Conservation (phyloP, 768 basidiomycete species). For the Russula griseocarnosa region DNA sequence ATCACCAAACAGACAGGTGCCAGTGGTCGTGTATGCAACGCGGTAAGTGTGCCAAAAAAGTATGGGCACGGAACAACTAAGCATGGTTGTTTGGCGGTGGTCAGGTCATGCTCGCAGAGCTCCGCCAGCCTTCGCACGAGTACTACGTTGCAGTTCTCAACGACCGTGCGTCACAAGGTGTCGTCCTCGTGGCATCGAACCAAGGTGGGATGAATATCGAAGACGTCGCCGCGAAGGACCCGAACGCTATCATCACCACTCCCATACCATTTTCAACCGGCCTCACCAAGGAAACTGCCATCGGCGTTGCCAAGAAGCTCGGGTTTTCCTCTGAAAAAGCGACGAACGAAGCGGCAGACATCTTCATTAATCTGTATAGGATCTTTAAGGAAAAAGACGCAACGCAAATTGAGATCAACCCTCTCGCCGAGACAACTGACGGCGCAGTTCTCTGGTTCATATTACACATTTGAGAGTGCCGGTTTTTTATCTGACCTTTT, state of each 20-base stretch:
- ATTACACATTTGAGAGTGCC: neutral
- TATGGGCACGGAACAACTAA: neutral
- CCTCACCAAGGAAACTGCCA: constrained; percentile 64
- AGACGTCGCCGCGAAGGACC: constrained; percentile 96
- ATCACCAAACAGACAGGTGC: constrained; percentile 99
- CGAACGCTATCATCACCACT: constrained; percentile 90
- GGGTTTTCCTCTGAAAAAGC: constrained; percentile 75
- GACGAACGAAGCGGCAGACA: constrained; percentile 83
- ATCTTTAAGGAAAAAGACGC: constrained; percentile 99
- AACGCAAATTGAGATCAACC: constrained; percentile 99
- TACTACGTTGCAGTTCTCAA: constrained; percentile 98
- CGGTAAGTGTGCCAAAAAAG: constrained; percentile 49
- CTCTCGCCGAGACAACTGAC: constrained; percentile 87
- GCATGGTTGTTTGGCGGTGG: neutral
- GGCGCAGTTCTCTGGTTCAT: constrained; percentile 89
- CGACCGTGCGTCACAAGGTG: constrained; percentile 83
- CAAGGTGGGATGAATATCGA: constrained; percentile 99
- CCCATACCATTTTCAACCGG: constrained; percentile 85
- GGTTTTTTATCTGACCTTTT: constrained; percentile 12
- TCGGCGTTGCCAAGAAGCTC: constrained; percentile 80
- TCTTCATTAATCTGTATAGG: constrained; percentile 90
- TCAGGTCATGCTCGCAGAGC: constrained; percentile 97
- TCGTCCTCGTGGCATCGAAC: constrained; percentile 87
- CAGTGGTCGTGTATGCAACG: constrained; percentile 88
- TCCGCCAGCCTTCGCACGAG: constrained; percentile 88